phyloP scores from a whole-genome alignment of 306 rosid genomes.

The Ziziphus jujuba region DNA sequence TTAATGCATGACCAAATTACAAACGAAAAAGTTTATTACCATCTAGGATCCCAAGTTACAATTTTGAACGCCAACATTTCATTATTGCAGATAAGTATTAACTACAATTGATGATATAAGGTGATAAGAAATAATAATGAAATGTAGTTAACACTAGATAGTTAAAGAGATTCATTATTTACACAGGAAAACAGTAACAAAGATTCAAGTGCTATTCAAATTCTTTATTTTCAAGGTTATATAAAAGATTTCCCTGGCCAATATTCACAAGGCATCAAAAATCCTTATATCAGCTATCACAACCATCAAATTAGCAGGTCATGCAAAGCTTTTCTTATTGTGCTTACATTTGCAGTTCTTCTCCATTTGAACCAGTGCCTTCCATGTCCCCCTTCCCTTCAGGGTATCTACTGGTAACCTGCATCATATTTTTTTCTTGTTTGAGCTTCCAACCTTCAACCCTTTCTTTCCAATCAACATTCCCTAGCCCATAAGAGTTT shows the following conservation, averaged over 20 bases:
- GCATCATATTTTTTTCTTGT: slow-evolving; percentile 85
- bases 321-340: slow-evolving; percentile 5
- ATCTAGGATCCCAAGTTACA: not conserved
- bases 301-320: not conserved
- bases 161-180: too few species aligned
- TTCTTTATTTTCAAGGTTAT: too few species aligned
- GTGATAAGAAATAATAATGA: not conserved
- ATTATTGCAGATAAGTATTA: slow-evolving; percentile 1
- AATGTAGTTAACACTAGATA: too few species aligned
- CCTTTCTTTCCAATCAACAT: slow-evolving; percentile 99
- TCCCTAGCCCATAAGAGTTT: slow-evolving; percentile 94
- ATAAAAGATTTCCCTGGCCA: too few species aligned
- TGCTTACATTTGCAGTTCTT: slow-evolving; percentile 91
- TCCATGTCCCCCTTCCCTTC: slow-evolving; percentile 96
- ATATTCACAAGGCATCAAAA: not conserved
- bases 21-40: not conserved
- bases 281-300: not conserved
- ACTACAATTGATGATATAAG: too few species aligned
- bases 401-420: slow-evolving; percentile 64
- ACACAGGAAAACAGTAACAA: not conserved
- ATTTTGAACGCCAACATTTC: not conserved
- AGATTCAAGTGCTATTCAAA: not conserved
- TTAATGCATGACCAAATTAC: not conserved
- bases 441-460: slow-evolving; percentile 98
- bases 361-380: slow-evolving; percentile 98